phyloP scores from a whole-genome alignment of 2,329 filamentous ascomycete species.

The Volutella citrinella region DNA sequence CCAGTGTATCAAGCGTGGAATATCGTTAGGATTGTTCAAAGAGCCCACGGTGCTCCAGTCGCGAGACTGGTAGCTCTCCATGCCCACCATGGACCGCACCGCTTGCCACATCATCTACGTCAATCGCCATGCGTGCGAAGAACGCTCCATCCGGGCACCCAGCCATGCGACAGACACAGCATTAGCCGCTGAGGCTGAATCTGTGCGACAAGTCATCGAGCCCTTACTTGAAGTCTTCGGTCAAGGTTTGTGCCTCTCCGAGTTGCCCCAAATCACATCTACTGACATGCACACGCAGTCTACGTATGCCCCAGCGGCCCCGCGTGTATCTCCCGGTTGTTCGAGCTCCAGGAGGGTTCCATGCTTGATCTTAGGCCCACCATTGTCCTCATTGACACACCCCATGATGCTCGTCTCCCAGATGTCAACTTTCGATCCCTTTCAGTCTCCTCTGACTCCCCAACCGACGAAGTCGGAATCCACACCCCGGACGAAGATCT shows the following conservation, averaged over 20 bases:
- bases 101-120: constrained; percentile 60
- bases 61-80: constrained; percentile 57
- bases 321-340: constrained; percentile 51
- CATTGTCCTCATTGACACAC: constrained; percentile 55
- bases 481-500: constrained; percentile 46
- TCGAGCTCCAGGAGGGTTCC: constrained; percentile 50
- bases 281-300: too few species aligned
- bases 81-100: constrained; percentile 55
- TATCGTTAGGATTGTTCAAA: too few species aligned
- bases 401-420: constrained; percentile 46
- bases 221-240: constrained; percentile 53
- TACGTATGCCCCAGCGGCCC: constrained; percentile 52
- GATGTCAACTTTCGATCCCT: constrained; percentile 30
- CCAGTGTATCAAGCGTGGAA: too few species aligned
- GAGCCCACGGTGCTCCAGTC: constrained; percentile 58
- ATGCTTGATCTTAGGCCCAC: constrained; percentile 53
- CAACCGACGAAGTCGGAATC: constrained; percentile 41
- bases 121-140: constrained; percentile 49
- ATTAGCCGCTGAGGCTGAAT: constrained; percentile 34
- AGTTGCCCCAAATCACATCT: too few species aligned
- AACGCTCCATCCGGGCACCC: constrained; percentile 39
- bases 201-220: constrained; percentile 44
- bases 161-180: constrained; percentile 16
- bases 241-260: constrained; percentile 42
- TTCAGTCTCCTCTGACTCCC: constrained; percentile 46